Evolutionary conservation across 2,329 filamentous ascomycete genomes (phyloP).

Genomic region (Cladophialophora exuberans): DNA sequence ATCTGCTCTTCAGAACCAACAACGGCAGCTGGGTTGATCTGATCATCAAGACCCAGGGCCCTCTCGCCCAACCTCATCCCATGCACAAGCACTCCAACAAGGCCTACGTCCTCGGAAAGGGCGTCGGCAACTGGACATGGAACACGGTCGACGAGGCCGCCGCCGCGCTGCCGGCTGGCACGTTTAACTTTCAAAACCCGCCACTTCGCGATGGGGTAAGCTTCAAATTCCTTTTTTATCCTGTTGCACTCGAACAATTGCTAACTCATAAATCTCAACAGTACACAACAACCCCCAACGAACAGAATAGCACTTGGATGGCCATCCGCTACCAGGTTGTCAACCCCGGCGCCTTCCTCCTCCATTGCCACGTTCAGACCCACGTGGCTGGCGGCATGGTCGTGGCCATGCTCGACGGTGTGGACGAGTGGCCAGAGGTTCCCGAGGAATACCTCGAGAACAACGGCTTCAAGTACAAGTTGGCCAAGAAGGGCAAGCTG

Average conservation of each 20-base stretch:
- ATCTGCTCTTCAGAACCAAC: slow-evolving; percentile 55
- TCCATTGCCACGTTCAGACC: slow-evolving; percentile 61
- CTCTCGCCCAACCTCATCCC: slow-evolving; percentile 60
- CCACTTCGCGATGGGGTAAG: slow-evolving; percentile 53
- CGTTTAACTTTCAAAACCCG: slow-evolving; percentile 62
- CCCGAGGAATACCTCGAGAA: slow-evolving; percentile 32
- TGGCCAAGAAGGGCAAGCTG: slow-evolving; percentile 29
- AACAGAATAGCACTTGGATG: slow-evolving; percentile 48
- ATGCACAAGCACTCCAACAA: slow-evolving; percentile 69
- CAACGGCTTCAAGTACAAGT: slow-evolving; percentile 20
- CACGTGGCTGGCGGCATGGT: slow-evolving; percentile 61
- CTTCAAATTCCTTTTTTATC: background rate
- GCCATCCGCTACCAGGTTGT: slow-evolving; percentile 58
- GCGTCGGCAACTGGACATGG: slow-evolving; percentile 57
- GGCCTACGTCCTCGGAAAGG: slow-evolving; percentile 60
- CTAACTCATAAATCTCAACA: slow-evolving; percentile 7
- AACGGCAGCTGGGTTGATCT: slow-evolving; percentile 60
- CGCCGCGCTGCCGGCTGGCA: slow-evolving; percentile 44
- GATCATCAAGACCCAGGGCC: slow-evolving; percentile 49
- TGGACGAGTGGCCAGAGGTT: slow-evolving; percentile 38
- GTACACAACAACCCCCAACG: slow-evolving; percentile 45
- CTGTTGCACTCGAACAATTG: background rate
- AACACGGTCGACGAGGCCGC: slow-evolving; percentile 58
- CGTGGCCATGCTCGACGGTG: slow-evolving; percentile 51
- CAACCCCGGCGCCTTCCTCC: slow-evolving; percentile 58